Conservation (phyloP, 108 stramenopile species). For the Schizochytrium sp. region DNA sequence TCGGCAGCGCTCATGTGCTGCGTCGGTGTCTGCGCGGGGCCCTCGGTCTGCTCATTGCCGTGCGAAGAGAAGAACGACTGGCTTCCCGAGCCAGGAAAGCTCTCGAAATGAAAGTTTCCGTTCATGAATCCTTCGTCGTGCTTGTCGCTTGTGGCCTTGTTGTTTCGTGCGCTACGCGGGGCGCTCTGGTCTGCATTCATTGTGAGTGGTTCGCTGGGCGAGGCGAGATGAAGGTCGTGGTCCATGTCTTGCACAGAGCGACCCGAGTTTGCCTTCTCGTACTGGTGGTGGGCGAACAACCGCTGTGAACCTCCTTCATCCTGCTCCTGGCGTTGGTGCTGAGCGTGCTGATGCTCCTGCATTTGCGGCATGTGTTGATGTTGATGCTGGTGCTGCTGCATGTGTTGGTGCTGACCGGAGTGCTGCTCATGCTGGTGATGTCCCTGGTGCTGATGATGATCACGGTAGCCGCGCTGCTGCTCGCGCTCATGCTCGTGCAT, state of each 20-base stretch:
- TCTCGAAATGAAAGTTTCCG: neutral
- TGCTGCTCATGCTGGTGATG: neutral
- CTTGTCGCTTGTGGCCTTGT: neutral
- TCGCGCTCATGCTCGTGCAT: neutral
- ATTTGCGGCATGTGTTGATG: neutral
- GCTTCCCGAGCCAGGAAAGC: neutral
- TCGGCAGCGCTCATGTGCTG: slow-evolving; percentile 4
- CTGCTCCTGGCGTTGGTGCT: neutral
- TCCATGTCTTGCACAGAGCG: too few relatives aligned
- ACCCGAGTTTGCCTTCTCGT: too few relatives aligned
- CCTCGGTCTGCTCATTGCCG: neutral
- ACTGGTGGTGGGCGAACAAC: too few relatives aligned
- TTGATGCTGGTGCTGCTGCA: neutral
- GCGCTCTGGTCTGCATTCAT: too few relatives aligned
- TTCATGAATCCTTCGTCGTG: neutral
- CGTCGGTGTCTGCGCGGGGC: neutral
- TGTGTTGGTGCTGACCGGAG: neutral
- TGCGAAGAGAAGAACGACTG: neutral
- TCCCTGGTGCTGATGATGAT: neutral
- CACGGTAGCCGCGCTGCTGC: neutral
- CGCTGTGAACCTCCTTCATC: neutral
- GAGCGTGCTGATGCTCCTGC: neutral
- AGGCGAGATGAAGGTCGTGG: too few relatives aligned
- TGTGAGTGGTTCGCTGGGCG: too few relatives aligned
- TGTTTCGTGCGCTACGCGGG: too few relatives aligned